These are phyloP conservation scores for Pseudocercospora cruenta DNA, from an alignment of 2,329 filamentous ascomycete genomes.

Conservation along the genomic window DNA sequence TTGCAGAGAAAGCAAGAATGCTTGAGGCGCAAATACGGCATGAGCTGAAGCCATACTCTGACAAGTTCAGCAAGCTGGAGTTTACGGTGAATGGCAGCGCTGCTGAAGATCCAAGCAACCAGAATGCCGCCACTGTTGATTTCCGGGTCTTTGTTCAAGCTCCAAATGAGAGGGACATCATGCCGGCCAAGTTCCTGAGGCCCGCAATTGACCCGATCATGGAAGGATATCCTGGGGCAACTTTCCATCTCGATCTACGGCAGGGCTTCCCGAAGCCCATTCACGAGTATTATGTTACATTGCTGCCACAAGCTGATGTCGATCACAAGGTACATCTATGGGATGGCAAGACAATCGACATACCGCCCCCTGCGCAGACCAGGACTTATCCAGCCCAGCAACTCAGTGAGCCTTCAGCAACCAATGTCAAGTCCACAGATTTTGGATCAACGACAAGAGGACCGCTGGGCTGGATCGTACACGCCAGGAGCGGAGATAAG, in stretches of 20 bases:
- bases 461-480: conserved; percentile 44
- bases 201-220: conserved; percentile 53
- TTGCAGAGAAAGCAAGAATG: conserved; percentile 52
- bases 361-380: conserved; percentile 39
- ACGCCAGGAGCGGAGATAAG: conserved; percentile 42
- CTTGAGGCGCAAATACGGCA: conserved; percentile 50
- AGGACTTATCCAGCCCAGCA: conserved; percentile 41
- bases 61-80: conserved; percentile 42
- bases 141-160: conserved; percentile 47
- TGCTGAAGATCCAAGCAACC: conserved; percentile 46
- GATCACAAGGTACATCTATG: conserved; percentile 36
- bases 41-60: conserved; percentile 41
- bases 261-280: conserved; percentile 48
- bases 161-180: conserved; percentile 31
- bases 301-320: conserved; percentile 37
- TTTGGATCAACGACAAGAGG: conserved; percentile 43
- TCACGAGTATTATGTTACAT: conserved; percentile 49
- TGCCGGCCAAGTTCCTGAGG: conserved; percentile 35
- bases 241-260: conserved; percentile 37
- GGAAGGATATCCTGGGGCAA: conserved; percentile 40
- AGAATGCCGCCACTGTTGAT: conserved; percentile 54
- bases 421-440: conserved; percentile 9
- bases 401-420: conserved; percentile 36
- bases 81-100: conserved; percentile 51
- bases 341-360: conserved; percentile 37